These are phyloP conservation scores for Candida sakaeoensis DNA, from an alignment of 805 yeast genomes.

Conservation along the genomic window DNA sequence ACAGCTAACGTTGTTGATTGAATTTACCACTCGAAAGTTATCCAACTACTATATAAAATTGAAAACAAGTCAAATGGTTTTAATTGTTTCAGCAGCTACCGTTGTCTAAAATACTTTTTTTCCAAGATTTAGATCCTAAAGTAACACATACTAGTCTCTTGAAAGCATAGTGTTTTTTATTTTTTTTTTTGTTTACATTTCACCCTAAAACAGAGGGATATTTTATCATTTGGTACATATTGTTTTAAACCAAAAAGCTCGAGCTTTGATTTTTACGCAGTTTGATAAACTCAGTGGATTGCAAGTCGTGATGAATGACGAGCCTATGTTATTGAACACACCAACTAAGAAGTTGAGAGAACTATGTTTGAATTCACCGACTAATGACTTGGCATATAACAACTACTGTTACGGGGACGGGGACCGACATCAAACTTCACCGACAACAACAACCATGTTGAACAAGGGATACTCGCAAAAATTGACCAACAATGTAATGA, in stretches of 20 bases:
- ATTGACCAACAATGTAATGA: constrained; percentile 42
- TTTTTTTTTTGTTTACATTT: neutral
- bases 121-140: too few relatives aligned
- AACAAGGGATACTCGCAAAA: constrained; percentile 46
- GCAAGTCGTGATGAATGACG: neutral
- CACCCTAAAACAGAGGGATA: neutral
- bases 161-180: too few relatives aligned
- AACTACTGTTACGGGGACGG: constrained; percentile 12
- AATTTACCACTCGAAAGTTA: too few relatives aligned
- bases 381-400: constrained; percentile 5
- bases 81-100: too few relatives aligned
- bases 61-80: too few relatives aligned
- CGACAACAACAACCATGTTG: constrained; percentile 25
- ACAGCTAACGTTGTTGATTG: too few relatives aligned
- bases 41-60: too few relatives aligned
- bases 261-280: neutral
- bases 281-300: neutral
- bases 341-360: constrained; percentile 38
- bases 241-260: neutral
- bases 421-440: constrained; percentile 2
- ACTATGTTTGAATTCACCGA: constrained; percentile 31
- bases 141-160: too few relatives aligned
- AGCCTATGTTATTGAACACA: constrained; percentile 24
- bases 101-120: too few relatives aligned
- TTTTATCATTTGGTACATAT: neutral